Conservation (phyloP, 257 asterid genomes). For the Cynanchum wilfordii region DNA sequence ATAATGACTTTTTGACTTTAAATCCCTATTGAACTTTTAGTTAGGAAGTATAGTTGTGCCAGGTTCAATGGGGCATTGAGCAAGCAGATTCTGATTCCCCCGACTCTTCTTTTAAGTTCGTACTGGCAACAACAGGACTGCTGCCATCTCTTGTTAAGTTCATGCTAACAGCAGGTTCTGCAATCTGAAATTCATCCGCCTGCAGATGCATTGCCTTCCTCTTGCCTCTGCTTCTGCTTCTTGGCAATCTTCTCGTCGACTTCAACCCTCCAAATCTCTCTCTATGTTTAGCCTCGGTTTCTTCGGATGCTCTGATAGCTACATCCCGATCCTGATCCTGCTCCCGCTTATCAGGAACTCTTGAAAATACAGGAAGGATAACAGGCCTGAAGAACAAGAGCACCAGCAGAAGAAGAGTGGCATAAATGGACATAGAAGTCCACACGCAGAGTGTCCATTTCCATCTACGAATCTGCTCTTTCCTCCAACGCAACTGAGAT, state of each 20-base stretch:
- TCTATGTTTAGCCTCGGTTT: constrained; percentile 11
- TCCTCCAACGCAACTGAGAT: constrained; percentile 58
- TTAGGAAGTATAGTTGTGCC: not conserved
- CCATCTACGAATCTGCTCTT: constrained; percentile 58
- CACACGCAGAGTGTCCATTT: constrained; percentile 64
- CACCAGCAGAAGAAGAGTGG: constrained; percentile 34
- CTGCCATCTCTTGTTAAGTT: constrained; percentile 19
- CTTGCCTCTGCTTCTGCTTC: constrained; percentile 37
- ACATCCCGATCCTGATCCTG: constrained; percentile 6
- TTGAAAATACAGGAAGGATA: constrained; percentile 27
- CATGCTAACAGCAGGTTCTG: constrained; percentile 32
- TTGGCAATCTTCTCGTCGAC: constrained; percentile 40
- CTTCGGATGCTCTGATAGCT: constrained; percentile 9
- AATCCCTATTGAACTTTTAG: too few relatives aligned
- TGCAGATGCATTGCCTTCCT: constrained; percentile 47
- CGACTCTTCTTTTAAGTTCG: constrained; percentile 27
- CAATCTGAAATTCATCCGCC: not conserved
- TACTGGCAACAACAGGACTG: constrained; percentile 11
- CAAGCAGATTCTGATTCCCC: constrained; percentile 54
- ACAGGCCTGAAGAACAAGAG: constrained; percentile 47
- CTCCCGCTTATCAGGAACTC: constrained; percentile 4
- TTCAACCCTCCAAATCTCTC: constrained; percentile 29
- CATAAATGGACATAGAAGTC: constrained; percentile 47
- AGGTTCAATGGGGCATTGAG: constrained; percentile 12
- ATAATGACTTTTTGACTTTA: too few relatives aligned